Evolutionary conservation across 2,329 filamentous ascomycete genomes (phyloP), one percentile per base, ranked within the genome.

Genomic region (Gaeumannomyces tritici): DNA sequence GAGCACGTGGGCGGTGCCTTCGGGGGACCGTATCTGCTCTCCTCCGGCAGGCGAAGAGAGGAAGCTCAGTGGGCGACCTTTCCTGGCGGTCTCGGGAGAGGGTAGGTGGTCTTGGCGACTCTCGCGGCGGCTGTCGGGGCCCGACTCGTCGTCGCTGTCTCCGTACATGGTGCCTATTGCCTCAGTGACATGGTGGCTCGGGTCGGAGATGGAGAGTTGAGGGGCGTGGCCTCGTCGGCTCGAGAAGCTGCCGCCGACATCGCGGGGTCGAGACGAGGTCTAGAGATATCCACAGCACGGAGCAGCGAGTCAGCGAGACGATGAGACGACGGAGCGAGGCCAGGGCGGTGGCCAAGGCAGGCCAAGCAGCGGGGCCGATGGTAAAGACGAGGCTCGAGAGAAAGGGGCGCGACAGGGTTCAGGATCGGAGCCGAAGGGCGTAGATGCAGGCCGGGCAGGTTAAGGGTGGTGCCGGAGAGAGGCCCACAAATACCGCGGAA

Each of bases 151-250:
- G 67, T 87, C 85, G 70, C 86, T 84, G 71, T 91, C 89, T 70
- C 89, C 90, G 76, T 97, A 96, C 76, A 96, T 84, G 69, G 92
- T 92, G 61, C 91, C 91, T 75, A 96, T 96, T 64, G 91, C 89
- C 75, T 96, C 93, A 63, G 92, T 96, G 73, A 96, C 91, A 83
- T 96, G 93, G 77, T 96, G 91, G 76, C 84, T 91, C 65, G 93
- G 89, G 76, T 96, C 92, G 74, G 90, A 95, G 73, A 96, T 86
- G 63, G 83, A 86, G 60, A 85, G 77, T 69, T 85, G 81, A 70
- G 76, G 82, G 64, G 74, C 75, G 73, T 85, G 83, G 67, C 83
- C 83, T 70, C 83, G 83, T 73, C 82, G 82, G 73, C 74, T 82
- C 68, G 81, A 75, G 74, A 85, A 83, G 73, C 77, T 83, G 71